These are phyloP conservation scores for Blastomyces gilchristii DNA, from an alignment of 2,329 filamentous ascomycete species.

Conservation along the genomic window DNA sequence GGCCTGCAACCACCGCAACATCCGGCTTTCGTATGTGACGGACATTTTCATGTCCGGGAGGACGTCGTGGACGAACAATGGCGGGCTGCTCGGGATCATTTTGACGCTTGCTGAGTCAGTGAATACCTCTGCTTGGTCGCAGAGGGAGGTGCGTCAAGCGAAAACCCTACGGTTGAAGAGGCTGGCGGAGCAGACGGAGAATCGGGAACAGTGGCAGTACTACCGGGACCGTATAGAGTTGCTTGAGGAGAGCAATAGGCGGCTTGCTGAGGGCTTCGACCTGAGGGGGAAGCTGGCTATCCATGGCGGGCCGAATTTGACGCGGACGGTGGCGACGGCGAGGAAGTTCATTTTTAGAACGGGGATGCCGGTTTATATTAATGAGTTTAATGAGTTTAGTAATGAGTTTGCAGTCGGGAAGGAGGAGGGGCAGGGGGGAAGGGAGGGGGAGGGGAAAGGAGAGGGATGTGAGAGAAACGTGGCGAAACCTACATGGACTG, in stretches of 20 bases:
- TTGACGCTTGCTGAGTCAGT: constrained; percentile 68
- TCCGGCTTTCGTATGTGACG: constrained; percentile 54
- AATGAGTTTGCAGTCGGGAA: constrained; percentile 7
- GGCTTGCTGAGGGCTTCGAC: constrained; percentile 2
- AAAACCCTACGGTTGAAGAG: constrained; percentile 25
- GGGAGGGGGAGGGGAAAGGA: constrained; percentile 16
- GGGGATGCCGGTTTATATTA: constrained; percentile 60
- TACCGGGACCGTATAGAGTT: constrained; percentile 19
- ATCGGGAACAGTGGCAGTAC: constrained; percentile 26
- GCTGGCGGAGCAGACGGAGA: constrained; percentile 20
- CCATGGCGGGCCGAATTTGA: constrained; percentile 68
- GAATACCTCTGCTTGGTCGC: constrained; percentile 38
- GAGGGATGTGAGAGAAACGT: constrained; percentile 16
- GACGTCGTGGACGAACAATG: constrained; percentile 63
- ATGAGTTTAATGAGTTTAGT: constrained; percentile 50
- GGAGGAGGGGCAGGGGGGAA: neutral
- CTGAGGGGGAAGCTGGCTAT: constrained; percentile 46
- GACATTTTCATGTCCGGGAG: constrained; percentile 76
- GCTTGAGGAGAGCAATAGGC: constrained; percentile 14
- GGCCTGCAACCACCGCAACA: constrained; percentile 56
- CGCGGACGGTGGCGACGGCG: constrained; percentile 67
- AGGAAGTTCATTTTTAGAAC: constrained; percentile 79
- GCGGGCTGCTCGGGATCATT: constrained; percentile 75
- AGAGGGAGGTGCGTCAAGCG: constrained; percentile 32
- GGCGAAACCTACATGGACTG: constrained; percentile 57